Evolutionary conservation across 495 filamentous ascomycete genomes (phyloP), one percentile per base, ranked within the genome.

Genomic region (Penicillium pulvis): DNA sequence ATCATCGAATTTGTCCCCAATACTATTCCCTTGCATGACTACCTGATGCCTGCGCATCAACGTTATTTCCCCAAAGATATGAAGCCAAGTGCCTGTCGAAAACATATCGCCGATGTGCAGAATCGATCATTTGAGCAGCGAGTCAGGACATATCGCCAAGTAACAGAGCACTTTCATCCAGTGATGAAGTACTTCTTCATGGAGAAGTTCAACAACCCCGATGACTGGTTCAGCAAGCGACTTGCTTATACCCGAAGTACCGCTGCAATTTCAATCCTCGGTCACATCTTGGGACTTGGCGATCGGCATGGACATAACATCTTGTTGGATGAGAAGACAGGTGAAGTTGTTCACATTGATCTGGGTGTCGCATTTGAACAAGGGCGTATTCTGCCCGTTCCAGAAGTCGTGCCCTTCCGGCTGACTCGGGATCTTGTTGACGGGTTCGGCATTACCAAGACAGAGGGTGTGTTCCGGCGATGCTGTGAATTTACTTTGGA

Each of bases 141-240:
- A 14, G 78, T 95, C n/a, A 73, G 83, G 53, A 83, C 80, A 12
- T 99, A 85, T 69, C 85, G 87, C 19, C 84, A 84, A 56, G 86
- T 93, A 39, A 87, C 83, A 8, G 86, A 92, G 2, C 80, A 83
- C 35, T 97, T 97, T 72, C 87, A 91, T 44, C 95, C 95, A 0
- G 93, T 97, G n/a, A 87, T 98, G 86, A 85, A 87, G 35, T 96
- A 92, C 69, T 99, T 98, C 79, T 97, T 98, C 73, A 90, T 96
- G 80, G 93, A 99, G 69, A 87, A 87, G 45, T 99, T 96, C 70
- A 82, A 87, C 17, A 93, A 95, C 62, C 94, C 94, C 5, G 93
- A 98, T 67, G 92, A 96, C 62, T 98, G 94, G 94, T 98, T 97
- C 64, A 82, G 81, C 49, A 87, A 85, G 58, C 83, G 94, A 28